Evolutionary conservation across 2,329 filamentous ascomycete genomes (phyloP).

Genomic region (Cladorrhinum sp.): DNA sequence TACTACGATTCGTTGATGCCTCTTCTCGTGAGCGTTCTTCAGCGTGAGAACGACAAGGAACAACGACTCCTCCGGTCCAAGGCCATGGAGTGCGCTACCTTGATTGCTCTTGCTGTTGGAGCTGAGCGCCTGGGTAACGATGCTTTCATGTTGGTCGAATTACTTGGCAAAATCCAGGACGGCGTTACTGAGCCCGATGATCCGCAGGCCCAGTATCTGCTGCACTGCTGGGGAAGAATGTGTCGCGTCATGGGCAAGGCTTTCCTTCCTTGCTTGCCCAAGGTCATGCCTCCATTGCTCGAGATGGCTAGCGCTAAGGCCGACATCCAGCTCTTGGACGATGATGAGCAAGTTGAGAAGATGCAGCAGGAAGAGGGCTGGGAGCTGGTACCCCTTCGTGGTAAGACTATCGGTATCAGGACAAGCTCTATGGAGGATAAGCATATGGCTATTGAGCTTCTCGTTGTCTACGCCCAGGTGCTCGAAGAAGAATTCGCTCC

Average conservation of each 20-base stretch:
- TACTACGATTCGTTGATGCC: conserved; percentile 98
- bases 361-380: conserved; percentile 94
- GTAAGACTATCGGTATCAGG: conserved; percentile 97
- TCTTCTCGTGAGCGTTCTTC: conserved; percentile 82
- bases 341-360: conserved; percentile 89
- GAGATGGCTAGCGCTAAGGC: conserved; percentile 92
- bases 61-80: conserved; percentile 88
- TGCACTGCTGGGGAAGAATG: conserved; percentile 99
- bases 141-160: conserved; percentile 80
- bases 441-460: conserved; percentile 98
- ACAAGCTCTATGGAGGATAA: conserved; percentile 97
- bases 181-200: conserved; percentile 88
- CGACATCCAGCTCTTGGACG: conserved; percentile 92
- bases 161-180: conserved; percentile 82
- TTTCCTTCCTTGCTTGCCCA: conserved; percentile 88
- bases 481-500: conserved; percentile 90
- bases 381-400: conserved; percentile 95
- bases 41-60: conserved; percentile 89
- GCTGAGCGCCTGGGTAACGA: conserved; percentile 88
- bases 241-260: conserved; percentile 87
- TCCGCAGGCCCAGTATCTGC: conserved; percentile 91
- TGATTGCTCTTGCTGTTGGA: conserved; percentile 92
- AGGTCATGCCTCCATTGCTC: conserved; percentile 90
- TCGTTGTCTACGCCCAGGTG: conserved; percentile 95
- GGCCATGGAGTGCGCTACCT: conserved; percentile 97